Conservation (phyloP, 2,329 filamentous ascomycete species). For the Blastomyces percursus region DNA sequence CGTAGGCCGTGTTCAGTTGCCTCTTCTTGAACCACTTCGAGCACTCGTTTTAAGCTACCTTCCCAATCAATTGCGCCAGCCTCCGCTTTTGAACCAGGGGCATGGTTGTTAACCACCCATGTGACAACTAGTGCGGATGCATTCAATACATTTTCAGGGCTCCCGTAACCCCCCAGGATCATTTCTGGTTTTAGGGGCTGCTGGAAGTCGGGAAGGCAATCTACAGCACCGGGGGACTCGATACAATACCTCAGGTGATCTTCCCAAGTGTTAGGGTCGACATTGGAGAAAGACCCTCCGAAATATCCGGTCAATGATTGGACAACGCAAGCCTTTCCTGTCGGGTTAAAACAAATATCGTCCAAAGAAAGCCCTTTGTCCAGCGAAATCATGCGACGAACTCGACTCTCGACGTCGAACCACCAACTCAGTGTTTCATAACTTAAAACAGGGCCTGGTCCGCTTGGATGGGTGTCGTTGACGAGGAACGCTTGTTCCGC, state of each 20-base stretch:
- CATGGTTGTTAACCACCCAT: slow-evolving; percentile 85
- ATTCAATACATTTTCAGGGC: slow-evolving; percentile 53
- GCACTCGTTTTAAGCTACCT: slow-evolving; percentile 58
- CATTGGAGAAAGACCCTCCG: slow-evolving; percentile 51
- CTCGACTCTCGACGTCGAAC: slow-evolving; percentile 75
- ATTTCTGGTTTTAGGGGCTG: slow-evolving; percentile 79
- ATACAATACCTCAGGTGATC: slow-evolving; percentile 62
- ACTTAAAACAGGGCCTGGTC: slow-evolving; percentile 65
- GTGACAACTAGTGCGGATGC: slow-evolving; percentile 76
- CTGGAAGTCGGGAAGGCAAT: slow-evolving; percentile 77
- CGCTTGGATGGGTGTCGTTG: slow-evolving; percentile 60
- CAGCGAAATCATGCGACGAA: slow-evolving; percentile 60
- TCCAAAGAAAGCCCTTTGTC: slow-evolving; percentile 58
- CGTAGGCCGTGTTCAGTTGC: slow-evolving; percentile 67
- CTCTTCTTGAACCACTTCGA: slow-evolving; percentile 70
- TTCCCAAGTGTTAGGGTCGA: slow-evolving; percentile 59
- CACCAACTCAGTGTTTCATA: slow-evolving; percentile 89
- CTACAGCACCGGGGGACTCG: slow-evolving; percentile 56
- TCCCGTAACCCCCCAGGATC: slow-evolving; percentile 70
- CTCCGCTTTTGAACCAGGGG: slow-evolving; percentile 60
- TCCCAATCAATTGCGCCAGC: slow-evolving; percentile 82
- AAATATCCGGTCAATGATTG: slow-evolving; percentile 91
- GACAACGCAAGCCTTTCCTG: slow-evolving; percentile 76
- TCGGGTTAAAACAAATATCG: slow-evolving; percentile 91
- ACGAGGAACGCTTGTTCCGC: slow-evolving; percentile 89